Evolutionary conservation across 116 monocot genomes (phyloP), one percentile per base, ranked within the genome.

Genomic region (Phalaenopsis hybrid): DNA sequence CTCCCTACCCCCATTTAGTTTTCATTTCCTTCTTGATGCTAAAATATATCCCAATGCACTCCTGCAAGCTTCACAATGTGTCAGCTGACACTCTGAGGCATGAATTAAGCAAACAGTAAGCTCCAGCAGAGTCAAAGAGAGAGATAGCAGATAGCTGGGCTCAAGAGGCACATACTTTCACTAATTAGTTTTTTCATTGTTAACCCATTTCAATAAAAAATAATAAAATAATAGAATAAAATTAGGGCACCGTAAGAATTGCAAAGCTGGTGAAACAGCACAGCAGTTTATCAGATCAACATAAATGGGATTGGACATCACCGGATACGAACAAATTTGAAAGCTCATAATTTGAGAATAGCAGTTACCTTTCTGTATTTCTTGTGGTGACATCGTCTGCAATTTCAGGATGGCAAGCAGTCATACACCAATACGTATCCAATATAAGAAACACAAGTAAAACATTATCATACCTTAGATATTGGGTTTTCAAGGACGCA

Each of bases 401-500:
- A 52, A 80, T 57, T 74, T 74, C 13, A 78, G 9, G 81, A 61
- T 21, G 41, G 33, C 46, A 63, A 50, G 25, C 49, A n/a, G 65
- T 85, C 61, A 72, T 34, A 41, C 16, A 72, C 72, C 5, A 72
- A 70, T 70, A 33, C 3, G 33, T 41, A 72, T 37, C 33, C 5
- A 72, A 72, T 72, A 16, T 72, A 72, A 72, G 37, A 72, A 72
- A 72, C 72, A 41, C 12, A 79, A 65, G 31, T 78, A 4, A 28
- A 23, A 57, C 74, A 74, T 80, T 57, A 31, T 69, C 16, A 70
- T 82, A 98, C 98, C 93, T 91, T 89, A 44, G 95, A 92, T 82
- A 90, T 92, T 72, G 95, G 95, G 80, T 95, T 92, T 79, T 93
- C 88, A 81, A 94, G 79, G 76, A 98, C 90, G 83, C 92, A 94